phyloP scores from a whole-genome alignment of 2,329 filamentous ascomycete species.

The Byssothecium circinans region DNA sequence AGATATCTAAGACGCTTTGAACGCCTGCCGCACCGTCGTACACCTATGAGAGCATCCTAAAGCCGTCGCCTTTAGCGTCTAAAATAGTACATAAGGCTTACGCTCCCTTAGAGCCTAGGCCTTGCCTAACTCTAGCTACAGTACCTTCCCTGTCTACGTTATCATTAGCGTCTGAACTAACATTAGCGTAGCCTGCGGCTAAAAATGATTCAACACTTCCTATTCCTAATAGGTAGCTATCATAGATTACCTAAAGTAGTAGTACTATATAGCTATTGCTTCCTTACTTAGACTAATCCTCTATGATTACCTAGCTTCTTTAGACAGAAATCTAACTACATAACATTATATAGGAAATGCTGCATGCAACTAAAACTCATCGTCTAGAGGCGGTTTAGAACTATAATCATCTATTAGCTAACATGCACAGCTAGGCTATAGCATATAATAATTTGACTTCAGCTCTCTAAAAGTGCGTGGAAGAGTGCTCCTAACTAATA shows the following conservation, averaged over 20 bases:
- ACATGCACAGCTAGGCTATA: conserved; percentile 5
- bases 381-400: conserved; percentile 10
- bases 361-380: conserved; percentile 10
- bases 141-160: conserved; percentile 8
- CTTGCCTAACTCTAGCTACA: conserved; percentile 4
- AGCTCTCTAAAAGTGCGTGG: conserved; percentile 3
- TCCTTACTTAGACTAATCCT: conserved; percentile 9
- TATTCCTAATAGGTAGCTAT: conserved; percentile 6
- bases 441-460: conserved; percentile 3
- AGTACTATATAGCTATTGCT: conserved; percentile 12
- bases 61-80: conserved; percentile 8
- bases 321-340: conserved; percentile 13
- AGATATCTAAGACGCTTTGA: conserved; percentile 2
- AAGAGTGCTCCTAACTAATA: conserved; percentile 2
- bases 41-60: conserved; percentile 6
- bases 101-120: conserved; percentile 8
- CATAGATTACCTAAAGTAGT: conserved; percentile 7
- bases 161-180: conserved; percentile 6
- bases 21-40: conserved; percentile 5
- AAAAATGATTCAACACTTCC: conserved; percentile 8
- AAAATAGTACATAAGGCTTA: conserved; percentile 11
- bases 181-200: conserved; percentile 4
- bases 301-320: conserved; percentile 12
- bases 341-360: conserved; percentile 13
- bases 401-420: conserved; percentile 4